Conservation (phyloP, 768 basidiomycete genomes). For the Suillus clintonianus region DNA sequence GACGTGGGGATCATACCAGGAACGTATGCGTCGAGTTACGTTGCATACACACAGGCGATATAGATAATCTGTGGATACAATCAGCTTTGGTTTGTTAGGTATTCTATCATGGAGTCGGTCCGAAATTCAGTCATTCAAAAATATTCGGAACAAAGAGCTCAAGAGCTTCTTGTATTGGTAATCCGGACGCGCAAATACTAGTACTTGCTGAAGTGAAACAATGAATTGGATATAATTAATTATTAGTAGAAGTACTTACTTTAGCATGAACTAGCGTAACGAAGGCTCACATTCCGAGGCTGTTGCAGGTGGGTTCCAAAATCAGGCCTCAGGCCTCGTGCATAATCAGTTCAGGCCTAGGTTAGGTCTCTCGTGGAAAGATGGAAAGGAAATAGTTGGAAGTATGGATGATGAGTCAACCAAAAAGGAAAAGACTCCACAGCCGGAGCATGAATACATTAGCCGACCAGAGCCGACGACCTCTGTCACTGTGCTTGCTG, state of each 20-base stretch:
- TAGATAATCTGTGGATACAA: neutral
- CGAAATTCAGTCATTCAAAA: too few relatives aligned
- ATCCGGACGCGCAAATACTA: too few relatives aligned
- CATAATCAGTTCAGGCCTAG: neutral
- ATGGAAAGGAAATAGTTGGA: neutral
- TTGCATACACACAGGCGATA: neutral
- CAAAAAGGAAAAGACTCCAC: conserved; percentile 1
- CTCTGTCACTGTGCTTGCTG: neutral
- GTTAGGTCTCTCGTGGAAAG: neutral
- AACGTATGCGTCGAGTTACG: neutral
- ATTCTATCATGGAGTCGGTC: neutral
- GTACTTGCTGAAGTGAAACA: too few relatives aligned
- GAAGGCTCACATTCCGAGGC: neutral
- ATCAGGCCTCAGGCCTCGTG: neutral
- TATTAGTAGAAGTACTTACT: neutral
- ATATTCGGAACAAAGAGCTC: neutral
- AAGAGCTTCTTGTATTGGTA: too few relatives aligned
- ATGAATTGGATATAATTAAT: neutral
- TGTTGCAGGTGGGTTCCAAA: neutral
- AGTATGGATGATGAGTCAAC: neutral
- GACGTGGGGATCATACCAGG: neutral
- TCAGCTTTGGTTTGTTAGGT: neutral
- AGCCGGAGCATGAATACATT: neutral
- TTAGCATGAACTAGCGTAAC: neutral
- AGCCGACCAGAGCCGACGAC: neutral